Conservation (phyloP, 768 basidiomycete genomes). For the Mycena polygramma region DNA sequence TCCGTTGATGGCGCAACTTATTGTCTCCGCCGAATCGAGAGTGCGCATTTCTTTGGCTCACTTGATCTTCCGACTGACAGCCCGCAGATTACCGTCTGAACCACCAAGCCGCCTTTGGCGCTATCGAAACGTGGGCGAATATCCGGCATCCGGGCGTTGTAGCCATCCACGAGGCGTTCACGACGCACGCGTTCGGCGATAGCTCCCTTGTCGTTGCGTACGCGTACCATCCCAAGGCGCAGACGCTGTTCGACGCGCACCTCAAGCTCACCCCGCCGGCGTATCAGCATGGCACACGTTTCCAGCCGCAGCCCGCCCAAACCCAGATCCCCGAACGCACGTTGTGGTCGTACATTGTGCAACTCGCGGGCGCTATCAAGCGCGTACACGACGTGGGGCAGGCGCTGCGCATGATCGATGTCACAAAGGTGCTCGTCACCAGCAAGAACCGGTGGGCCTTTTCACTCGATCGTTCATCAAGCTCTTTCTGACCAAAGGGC, state of each 20-base stretch:
- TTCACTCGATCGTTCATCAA: background rate
- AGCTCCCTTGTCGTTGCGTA: constrained; percentile 94
- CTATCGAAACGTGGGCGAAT: constrained; percentile 89
- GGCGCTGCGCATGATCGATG: constrained; percentile 86
- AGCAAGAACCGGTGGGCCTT: constrained; percentile 83
- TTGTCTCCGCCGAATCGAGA: constrained; percentile 87
- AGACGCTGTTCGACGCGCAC: constrained; percentile 85
- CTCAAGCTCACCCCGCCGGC: constrained; percentile 67
- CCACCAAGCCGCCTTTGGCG: constrained; percentile 83
- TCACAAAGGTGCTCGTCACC: constrained; percentile 88
- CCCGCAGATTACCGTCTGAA: constrained; percentile 84
- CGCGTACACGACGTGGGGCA: constrained; percentile 85
- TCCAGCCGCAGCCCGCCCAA: constrained; percentile 41
- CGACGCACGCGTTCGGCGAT: constrained; percentile 92
- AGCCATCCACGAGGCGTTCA: constrained; percentile 91
- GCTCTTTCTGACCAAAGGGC: background rate
- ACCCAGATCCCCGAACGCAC: constrained; percentile 77
- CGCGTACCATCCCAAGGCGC: constrained; percentile 87
- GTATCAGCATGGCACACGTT: constrained; percentile 41
- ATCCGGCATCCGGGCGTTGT: constrained; percentile 91
- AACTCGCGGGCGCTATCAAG: constrained; percentile 90
- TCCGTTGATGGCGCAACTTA: constrained; percentile 84
- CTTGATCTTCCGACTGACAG: constrained; percentile 20
- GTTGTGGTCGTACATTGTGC: constrained; percentile 93
- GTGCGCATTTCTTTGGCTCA: constrained; percentile 57